Conservation (phyloP, 208 protist species). For the Endotrypanum monterogeii region DNA sequence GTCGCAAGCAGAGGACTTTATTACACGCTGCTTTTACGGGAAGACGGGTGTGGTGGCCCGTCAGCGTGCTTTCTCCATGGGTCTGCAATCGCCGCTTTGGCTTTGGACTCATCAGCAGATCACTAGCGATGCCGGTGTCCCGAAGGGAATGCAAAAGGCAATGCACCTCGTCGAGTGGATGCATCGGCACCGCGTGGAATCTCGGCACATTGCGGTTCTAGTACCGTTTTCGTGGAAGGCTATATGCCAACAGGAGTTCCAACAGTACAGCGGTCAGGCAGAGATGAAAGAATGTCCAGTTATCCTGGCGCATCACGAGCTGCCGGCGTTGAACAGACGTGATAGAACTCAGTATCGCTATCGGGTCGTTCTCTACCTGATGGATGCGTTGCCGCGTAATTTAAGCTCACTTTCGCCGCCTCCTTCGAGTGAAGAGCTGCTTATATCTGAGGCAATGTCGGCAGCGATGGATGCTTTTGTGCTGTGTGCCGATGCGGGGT, state of each 20-base stretch:
- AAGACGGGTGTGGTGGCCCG: constrained; percentile 26
- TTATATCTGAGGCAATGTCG: constrained; percentile 55
- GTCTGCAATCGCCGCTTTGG: constrained; percentile 82
- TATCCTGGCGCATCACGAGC: constrained; percentile 76
- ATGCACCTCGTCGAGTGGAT: constrained; percentile 72
- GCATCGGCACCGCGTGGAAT: constrained; percentile 50
- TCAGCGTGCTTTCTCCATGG: constrained; percentile 39
- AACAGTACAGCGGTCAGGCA: constrained; percentile 18
- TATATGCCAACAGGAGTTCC: constrained; percentile 39
- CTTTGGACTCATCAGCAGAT: constrained; percentile 74
- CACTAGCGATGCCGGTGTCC: constrained; percentile 15
- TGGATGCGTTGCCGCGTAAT: constrained; percentile 43
- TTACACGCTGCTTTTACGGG: constrained; percentile 73
- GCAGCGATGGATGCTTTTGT: constrained; percentile 62
- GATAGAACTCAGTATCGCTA: constrained; percentile 57
- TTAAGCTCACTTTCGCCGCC: constrained; percentile 20
- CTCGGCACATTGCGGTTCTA: constrained; percentile 57
- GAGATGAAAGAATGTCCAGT: constrained; percentile 34
- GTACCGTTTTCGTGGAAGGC: constrained; percentile 59
- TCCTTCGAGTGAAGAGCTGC: constrained; percentile 26
- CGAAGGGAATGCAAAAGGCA: constrained; percentile 54
- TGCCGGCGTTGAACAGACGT: constrained; percentile 66
- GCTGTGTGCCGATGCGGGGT: constrained; percentile 74
- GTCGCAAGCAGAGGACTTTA: constrained; percentile 52
- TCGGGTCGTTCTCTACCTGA: constrained; percentile 72